Percentiles rank a stretch among this genome's conserved stretches.
Evolutionary conservation across 169 alveolate genomes (phyloP).

Genomic region (Babesia divergens): DNA sequence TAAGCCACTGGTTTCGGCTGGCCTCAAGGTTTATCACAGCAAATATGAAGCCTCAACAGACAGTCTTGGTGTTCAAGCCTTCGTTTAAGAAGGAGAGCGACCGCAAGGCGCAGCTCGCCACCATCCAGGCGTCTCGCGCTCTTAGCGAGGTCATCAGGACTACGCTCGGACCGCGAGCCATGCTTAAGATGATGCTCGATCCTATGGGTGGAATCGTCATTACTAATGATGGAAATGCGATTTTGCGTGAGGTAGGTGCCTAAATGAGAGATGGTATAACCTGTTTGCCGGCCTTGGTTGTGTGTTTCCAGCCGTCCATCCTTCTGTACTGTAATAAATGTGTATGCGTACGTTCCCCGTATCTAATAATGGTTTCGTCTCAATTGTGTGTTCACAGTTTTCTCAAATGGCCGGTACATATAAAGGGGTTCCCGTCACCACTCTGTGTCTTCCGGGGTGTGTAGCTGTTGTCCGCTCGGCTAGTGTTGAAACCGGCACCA

Average conservation of each 20-base stretch:
- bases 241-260: constrained; percentile 88
- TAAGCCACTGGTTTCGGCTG: background rate
- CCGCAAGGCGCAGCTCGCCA: constrained; percentile 81
- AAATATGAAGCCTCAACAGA: constrained; percentile 46
- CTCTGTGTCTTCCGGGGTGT: too few relatives aligned
- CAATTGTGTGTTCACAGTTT: too few relatives aligned
- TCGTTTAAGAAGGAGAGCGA: constrained; percentile 81
- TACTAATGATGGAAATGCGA: constrained; percentile 97
- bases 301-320: background rate
- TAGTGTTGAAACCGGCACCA: too few relatives aligned
- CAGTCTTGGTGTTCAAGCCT: constrained; percentile 81
- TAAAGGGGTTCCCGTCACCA: too few relatives aligned
- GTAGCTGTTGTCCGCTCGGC: too few relatives aligned
- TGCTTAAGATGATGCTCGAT: constrained; percentile 98
- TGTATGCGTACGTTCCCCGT: too few relatives aligned
- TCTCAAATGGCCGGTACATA: too few relatives aligned
- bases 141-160: constrained; percentile 96
- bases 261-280: too few relatives aligned
- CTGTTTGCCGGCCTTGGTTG: too few relatives aligned
- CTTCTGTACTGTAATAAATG: too few relatives aligned
- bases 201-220: constrained; percentile 99
- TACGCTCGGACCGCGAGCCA: constrained; percentile 98
- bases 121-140: constrained; percentile 93
- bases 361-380: too few relatives aligned
- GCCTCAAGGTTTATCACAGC: background rate